phyloP scores from a whole-genome alignment of 2,329 filamentous ascomycete genomes.

The Penicillium sp. region DNA sequence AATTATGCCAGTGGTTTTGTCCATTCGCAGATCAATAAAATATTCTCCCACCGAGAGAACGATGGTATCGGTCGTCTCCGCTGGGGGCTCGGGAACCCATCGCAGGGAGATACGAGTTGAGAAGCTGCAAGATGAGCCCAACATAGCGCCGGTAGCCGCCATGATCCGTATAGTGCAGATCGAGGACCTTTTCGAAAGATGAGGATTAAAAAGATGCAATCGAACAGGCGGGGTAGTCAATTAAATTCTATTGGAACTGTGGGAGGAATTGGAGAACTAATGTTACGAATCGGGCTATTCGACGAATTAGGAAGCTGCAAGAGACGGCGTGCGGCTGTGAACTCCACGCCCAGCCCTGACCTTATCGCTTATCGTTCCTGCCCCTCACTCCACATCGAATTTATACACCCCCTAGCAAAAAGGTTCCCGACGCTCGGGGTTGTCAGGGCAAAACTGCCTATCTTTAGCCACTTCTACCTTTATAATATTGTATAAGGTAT shows the following conservation, averaged over 20 bases:
- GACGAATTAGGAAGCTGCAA: constrained; percentile 14
- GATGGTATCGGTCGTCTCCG: constrained; percentile 18
- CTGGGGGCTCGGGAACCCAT: constrained; percentile 18
- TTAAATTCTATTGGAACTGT: not conserved
- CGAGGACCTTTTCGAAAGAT: not conserved
- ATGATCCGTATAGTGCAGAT: not conserved
- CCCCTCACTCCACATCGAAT: too few species aligned
- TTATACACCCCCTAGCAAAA: too few species aligned
- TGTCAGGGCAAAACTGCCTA: too few species aligned
- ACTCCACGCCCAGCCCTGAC: not conserved
- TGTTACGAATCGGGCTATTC: not conserved
- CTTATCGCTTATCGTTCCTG: not conserved
- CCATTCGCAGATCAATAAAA: constrained; percentile 20
- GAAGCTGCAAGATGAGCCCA: constrained; percentile 18
- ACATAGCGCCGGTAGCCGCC: constrained; percentile 9
- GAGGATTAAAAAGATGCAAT: not conserved
- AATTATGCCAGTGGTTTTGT: constrained; percentile 16
- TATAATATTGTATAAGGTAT: too few species aligned
- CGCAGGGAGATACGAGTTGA: constrained; percentile 20
- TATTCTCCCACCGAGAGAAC: constrained; percentile 19
- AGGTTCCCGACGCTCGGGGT: too few species aligned
- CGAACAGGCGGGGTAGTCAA: not conserved
- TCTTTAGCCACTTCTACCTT: too few species aligned
- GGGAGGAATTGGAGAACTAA: not conserved
- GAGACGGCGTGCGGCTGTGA: not conserved